Percentiles rank a stretch among this genome's conserved stretches.
Conservation (phyloP, 805 yeast genomes). For the Myxozyma mucilagina region DNA sequence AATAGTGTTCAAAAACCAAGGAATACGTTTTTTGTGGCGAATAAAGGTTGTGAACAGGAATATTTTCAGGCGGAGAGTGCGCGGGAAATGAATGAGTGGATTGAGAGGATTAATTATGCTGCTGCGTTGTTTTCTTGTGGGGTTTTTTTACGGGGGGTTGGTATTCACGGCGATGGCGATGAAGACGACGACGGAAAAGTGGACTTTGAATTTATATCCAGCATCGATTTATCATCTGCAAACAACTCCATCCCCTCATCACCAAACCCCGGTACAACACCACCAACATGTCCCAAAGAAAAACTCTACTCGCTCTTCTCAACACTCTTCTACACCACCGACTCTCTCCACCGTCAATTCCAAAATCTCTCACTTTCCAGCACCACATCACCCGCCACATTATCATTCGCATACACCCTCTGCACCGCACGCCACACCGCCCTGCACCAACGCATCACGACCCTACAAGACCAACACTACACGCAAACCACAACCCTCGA, state of each 20-base stretch:
- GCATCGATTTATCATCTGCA: not conserved
- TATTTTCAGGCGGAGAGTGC: conserved; percentile 47
- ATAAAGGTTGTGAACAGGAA: conserved; percentile 39
- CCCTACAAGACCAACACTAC: conserved; percentile 41
- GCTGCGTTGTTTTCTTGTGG: conserved; percentile 49
- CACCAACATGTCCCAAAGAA: too few species aligned
- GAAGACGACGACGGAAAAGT: conserved; percentile 9
- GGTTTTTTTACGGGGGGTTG: conserved; percentile 27
- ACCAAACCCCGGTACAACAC: not conserved
- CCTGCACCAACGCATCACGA: conserved; percentile 40
- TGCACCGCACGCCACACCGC: conserved; percentile 35
- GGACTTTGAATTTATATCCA: conserved; percentile 15
- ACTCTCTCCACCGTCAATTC: too few species aligned
- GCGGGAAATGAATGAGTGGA: conserved; percentile 61
- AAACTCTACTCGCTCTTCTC: not conserved
- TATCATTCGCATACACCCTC: too few species aligned
- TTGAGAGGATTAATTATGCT: conserved; percentile 54
- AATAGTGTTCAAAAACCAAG: conserved; percentile 23
- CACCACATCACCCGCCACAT: too few species aligned
- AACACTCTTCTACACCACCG: conserved; percentile 5
- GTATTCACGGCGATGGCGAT: too few species aligned
- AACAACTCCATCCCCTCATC: conserved; percentile 1
- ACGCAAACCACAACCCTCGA: conserved; percentile 41
- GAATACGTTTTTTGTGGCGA: conserved; percentile 38
- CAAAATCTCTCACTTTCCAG: too few species aligned